These are phyloP conservation scores for Rhynchospora breviuscula DNA, from an alignment of 176 grass and related monocot species.

Conservation along the genomic window DNA sequence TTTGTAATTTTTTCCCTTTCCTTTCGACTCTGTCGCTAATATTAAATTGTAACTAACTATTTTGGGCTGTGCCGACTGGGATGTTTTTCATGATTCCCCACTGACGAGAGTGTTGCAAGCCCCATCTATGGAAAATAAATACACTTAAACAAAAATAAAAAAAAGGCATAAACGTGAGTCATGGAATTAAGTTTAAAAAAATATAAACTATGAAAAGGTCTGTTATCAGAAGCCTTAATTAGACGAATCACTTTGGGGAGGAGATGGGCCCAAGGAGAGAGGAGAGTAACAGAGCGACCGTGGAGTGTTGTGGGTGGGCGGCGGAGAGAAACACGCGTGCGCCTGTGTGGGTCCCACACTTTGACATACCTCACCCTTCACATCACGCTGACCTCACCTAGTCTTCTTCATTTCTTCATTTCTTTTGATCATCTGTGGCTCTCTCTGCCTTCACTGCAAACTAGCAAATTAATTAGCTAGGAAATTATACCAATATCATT, in stretches of 20 bases:
- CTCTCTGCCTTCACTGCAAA: neutral
- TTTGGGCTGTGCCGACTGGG: too few species aligned
- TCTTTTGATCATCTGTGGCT: neutral
- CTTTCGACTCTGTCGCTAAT: too few species aligned
- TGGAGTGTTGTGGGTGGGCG: conserved; percentile 15
- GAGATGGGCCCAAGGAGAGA: neutral
- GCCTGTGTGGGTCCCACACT: neutral
- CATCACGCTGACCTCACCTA: neutral
- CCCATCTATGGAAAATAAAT: too few species aligned
- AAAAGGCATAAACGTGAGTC: too few species aligned
- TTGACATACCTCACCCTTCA: conserved; percentile 16
- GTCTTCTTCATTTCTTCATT: neutral
- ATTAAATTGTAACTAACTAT: too few species aligned
- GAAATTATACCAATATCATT: too few species aligned
- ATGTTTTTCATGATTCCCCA: too few species aligned
- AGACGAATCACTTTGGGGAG: neutral
- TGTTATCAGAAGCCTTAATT: neutral
- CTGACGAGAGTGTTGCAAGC: too few species aligned
- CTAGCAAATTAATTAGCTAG: too few species aligned
- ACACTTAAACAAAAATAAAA: too few species aligned
- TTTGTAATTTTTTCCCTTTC: too few species aligned
- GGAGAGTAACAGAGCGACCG: neutral
- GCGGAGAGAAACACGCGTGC: conserved; percentile 3
- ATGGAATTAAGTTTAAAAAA: neutral
- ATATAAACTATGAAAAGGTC: neutral